Base-by-base conservation (phyloP, 306 rosid species). In the Potentilla sterilis region DNA sequence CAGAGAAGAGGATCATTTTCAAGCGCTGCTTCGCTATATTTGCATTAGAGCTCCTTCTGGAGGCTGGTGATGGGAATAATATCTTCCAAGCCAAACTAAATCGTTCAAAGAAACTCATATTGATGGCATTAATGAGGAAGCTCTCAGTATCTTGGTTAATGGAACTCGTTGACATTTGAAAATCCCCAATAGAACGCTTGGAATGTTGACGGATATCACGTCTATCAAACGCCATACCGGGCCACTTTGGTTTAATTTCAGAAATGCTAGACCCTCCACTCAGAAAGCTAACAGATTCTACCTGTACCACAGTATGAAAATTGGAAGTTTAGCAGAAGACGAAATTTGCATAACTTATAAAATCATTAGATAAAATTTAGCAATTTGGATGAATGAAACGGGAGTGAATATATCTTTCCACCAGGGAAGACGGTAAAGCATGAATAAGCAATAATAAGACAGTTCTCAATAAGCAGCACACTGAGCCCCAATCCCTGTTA, bases 1-100 rank as follows among this genome's bases (percentile, higher is more conserved):
- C 98, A 61, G 97, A 90, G 85, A 92, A 92, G 77, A 95, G 87
- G 65, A 95, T 92, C 98, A 95, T 90, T 85, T 95, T 95, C 85
- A 95, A 75, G 8, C 98, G 95, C 87, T 95, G 97, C 89, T 95
- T 95, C 72, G 98, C 98, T 65, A 90, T 85, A 67, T 85, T 83
- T 75, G 98, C 98, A 78, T 90, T 90, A 38, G 98, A 92, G 78
- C 82, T 92, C 85, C 77, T 86, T 77, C 78, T 85, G 58, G 91
- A 79, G 67, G 86, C 68, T 35, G 89, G 86, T 37, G 97, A 87
- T 5, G 98, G 98, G 78, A 90, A 95, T 9, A 95, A 64, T 67
- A 95, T 92, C 82, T 87, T 92, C 97, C 97, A 95, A 38, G 98
- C 97, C 84, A 95, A 83, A 84, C 87, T 92, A 74, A 92, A 81